Evolutionary conservation across 805 yeast species (phyloP).

Genomic region (Candida ficus): DNA sequence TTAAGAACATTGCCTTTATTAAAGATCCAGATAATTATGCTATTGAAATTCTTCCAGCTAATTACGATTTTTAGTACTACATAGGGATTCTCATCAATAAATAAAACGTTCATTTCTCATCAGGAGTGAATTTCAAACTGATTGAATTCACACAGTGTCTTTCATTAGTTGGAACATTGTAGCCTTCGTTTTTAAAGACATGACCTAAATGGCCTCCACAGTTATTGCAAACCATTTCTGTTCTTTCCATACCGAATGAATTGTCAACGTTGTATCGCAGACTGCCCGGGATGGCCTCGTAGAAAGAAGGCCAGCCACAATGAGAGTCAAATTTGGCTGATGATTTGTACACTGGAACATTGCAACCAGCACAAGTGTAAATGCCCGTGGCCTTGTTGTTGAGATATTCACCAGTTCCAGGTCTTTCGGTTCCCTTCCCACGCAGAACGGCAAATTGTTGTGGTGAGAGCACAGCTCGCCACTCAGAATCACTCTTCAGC

Average conservation of each 20-base stretch:
- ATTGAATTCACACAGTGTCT: slow-evolving; percentile 94
- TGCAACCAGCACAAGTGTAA: slow-evolving; percentile 85
- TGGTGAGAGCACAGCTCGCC: slow-evolving; percentile 76
- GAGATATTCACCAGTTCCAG: slow-evolving; percentile 36
- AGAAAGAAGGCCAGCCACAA: slow-evolving; percentile 99
- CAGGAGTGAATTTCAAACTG: slow-evolving; percentile 55
- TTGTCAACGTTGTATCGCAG: slow-evolving; percentile 56
- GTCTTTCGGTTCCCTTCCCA: slow-evolving; percentile 46
- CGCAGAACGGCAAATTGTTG: slow-evolving; percentile 76
- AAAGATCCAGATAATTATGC: slow-evolving; percentile 90
- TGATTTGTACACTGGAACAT: slow-evolving; percentile 71
- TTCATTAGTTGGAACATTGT: slow-evolving; percentile 71
- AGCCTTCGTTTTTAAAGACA: slow-evolving; percentile 92
- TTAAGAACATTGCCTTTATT: slow-evolving; percentile 64
- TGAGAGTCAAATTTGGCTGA: slow-evolving; percentile 81
- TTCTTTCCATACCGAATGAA: slow-evolving; percentile 72
- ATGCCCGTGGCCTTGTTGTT: slow-evolving; percentile 49
- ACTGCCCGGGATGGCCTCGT: slow-evolving; percentile 81
- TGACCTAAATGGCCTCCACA: slow-evolving; percentile 98
- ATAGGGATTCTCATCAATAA: too few species aligned
- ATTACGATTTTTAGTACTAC: background rate
- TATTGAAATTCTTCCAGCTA: slow-evolving; percentile 61
- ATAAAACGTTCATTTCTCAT: background rate
- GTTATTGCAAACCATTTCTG: slow-evolving; percentile 80
- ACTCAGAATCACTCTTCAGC: slow-evolving; percentile 45